Evolutionary conservation across 371 early-diverging fungal species (phyloP), one percentile per base, ranked within the genome.

Genomic region (Actinomucor elegans): DNA sequence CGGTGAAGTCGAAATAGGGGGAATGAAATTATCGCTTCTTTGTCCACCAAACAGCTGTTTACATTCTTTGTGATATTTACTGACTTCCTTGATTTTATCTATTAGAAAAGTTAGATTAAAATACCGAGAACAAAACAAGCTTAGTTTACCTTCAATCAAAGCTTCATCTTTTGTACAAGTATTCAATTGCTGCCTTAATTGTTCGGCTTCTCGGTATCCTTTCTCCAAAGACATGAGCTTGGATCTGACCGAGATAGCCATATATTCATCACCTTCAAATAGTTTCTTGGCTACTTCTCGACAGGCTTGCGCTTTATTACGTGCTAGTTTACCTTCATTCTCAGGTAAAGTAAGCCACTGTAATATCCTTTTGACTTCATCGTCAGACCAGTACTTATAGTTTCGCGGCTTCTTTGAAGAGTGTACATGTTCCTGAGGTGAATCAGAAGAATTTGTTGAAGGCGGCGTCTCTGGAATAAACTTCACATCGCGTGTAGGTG

Each of bases 341-440:
- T 55, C 61, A 17, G 61, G 61, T 18, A 55, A 37, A 11, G 46
- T 61, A 2, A 61, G 34, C 61, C 61, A 61, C 17, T 47, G 18
- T 15, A 61, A 33, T 21, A 61, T 61, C 29, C 45, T 61, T 38
- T 29, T 49, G 3, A 61, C 52, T 61, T 61, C 61, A 5, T 61
- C 56, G 35, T 61, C 61, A n/a, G 61, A 61, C 61, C 61, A 61
- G 18, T 61, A 61, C 34, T 61, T 61, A 27, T 61, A 61, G 33
- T 61, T 61, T 20, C 61, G 36, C 10, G 61, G 61, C 28, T 61
- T 61, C 35, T 61, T 61, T 11, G 47, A 54, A 12, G 18, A 21
- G 23, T 52, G 52, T n/a, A 27, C 5, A 0, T 53, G 53, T 44
- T 53, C 53, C 45, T 53, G 53, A 44, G 28, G 20, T 14, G 28